phyloP scores from a whole-genome alignment of 139 green algal genomes.

The Tetradesmus lagerheimii region DNA sequence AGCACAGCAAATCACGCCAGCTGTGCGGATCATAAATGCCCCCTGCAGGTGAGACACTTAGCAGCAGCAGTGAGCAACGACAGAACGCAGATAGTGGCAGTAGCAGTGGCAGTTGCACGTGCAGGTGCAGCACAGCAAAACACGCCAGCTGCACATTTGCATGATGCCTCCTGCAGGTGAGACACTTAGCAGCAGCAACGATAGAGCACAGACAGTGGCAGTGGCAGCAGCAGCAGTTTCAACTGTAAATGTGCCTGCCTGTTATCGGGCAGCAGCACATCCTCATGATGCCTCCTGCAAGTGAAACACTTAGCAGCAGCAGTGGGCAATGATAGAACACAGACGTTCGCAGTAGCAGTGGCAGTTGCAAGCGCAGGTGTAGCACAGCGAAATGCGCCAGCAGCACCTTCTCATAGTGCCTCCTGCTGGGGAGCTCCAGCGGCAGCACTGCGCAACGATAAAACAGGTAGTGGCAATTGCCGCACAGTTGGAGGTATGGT shows the following conservation, averaged over 20 bases:
- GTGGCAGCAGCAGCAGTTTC: slow-evolving; percentile 37
- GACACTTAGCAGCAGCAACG: background rate
- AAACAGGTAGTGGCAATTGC: too few species aligned
- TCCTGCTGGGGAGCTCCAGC: too few species aligned
- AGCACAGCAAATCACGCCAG: too few species aligned
- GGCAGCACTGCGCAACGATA: too few species aligned
- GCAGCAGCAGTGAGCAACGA: slow-evolving; percentile 12
- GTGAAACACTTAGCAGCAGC: slow-evolving; percentile 4
- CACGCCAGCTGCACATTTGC: slow-evolving; percentile 68
- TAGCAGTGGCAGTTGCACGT: slow-evolving; percentile 44
- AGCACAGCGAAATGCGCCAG: too few species aligned
- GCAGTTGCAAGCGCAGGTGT: too few species aligned
- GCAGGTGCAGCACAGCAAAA: slow-evolving; percentile 54
- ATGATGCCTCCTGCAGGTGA: slow-evolving; percentile 36
- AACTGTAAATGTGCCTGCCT: slow-evolving; percentile 57
- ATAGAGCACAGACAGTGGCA: too few species aligned
- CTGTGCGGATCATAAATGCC: too few species aligned
- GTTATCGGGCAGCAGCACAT: slow-evolving; percentile 70
- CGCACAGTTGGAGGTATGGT: too few species aligned
- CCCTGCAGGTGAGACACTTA: slow-evolving; percentile 12
- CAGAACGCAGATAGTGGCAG: slow-evolving; percentile 11
- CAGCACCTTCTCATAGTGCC: too few species aligned
- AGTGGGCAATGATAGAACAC: background rate
- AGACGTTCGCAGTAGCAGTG: slow-evolving; percentile 47
- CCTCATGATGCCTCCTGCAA: slow-evolving; percentile 47